A percentile compares a stretch with the other conserved stretches of the same genome.
These are phyloP conservation scores for Claviceps fusiformis DNA, from an alignment of 2,329 filamentous ascomycete genomes.

Conservation along the genomic window DNA sequence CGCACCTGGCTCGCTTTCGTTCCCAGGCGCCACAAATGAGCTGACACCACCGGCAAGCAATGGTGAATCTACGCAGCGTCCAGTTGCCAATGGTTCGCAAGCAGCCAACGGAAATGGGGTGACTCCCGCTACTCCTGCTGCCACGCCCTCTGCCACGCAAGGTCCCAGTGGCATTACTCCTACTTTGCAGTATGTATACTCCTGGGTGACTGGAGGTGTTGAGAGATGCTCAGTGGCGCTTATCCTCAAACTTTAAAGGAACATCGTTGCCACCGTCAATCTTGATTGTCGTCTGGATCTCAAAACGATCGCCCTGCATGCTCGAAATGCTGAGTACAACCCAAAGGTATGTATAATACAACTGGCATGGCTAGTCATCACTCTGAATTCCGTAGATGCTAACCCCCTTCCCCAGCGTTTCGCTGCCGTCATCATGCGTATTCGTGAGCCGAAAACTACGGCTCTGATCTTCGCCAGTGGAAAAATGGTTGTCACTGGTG, in stretches of 20 bases:
- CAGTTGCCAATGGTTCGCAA: conserved; percentile 34
- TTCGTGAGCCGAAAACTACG: conserved; percentile 96
- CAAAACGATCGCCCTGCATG: conserved; percentile 97
- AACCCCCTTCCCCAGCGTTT: conserved; percentile 57
- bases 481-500: conserved; percentile 99
- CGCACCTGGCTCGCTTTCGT: conserved; percentile 81
- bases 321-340: conserved; percentile 97
- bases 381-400: conserved; percentile 3
- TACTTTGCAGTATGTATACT: conserved; percentile 84
- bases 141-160: conserved; percentile 72
- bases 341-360: conserved; percentile 57
- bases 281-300: conserved; percentile 93
- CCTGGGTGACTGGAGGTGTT: conserved; percentile 16
- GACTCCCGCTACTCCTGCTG: conserved; percentile 79
- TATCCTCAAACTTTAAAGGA: conserved; percentile 51
- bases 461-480: conserved; percentile 95
- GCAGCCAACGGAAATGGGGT: conserved; percentile 60
- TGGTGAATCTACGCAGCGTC: conserved; percentile 36
- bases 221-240: conserved; percentile 32
- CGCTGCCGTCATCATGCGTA: conserved; percentile 98
- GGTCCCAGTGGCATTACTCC: conserved; percentile 83
- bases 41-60: conserved; percentile 68
- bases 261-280: conserved; percentile 98
- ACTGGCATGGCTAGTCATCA: conserved; percentile 9
- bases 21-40: conserved; percentile 72